Conservation (phyloP, 805 yeast genomes). For the Danielia oregonensis region DNA sequence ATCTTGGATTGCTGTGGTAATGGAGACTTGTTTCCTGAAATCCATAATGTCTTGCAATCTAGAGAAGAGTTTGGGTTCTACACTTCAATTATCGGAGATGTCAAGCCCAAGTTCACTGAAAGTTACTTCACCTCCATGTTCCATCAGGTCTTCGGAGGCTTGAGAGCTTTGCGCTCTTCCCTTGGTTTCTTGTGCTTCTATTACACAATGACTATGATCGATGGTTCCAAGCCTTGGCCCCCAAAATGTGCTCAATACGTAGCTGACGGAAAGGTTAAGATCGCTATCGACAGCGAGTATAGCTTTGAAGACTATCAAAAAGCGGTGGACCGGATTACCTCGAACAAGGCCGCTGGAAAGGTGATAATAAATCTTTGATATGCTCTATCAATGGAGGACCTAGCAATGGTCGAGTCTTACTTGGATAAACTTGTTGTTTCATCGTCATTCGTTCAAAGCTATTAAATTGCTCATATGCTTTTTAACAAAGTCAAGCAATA, state of each 20-base stretch:
- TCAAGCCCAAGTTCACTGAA: conserved; percentile 30
- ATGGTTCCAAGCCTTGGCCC: conserved; percentile 14
- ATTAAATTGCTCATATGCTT: too few species aligned
- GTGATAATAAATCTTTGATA: conserved; percentile 42
- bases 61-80: conserved; percentile 41
- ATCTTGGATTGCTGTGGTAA: conserved; percentile 68
- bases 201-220: conserved; percentile 14
- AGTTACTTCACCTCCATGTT: not conserved
- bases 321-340: conserved; percentile 48
- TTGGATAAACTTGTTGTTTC: too few species aligned
- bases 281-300: conserved; percentile 52
- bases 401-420: too few species aligned
- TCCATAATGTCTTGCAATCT: conserved; percentile 43
- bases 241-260: conserved; percentile 35
- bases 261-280: conserved; percentile 39
- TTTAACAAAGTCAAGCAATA: too few species aligned
- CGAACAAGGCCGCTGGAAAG: conserved; percentile 62
- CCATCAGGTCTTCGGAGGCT: not conserved
- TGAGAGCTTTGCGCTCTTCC: conserved; percentile 10
- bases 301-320: conserved; percentile 44
- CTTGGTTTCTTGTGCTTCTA: conserved; percentile 26
- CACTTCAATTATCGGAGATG: conserved; percentile 57
- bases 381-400: too few species aligned
- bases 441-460: too few species aligned
- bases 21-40: conserved; percentile 41